Conservation (phyloP, 306 rosid genomes). For the Hippophae rhamnoides region DNA sequence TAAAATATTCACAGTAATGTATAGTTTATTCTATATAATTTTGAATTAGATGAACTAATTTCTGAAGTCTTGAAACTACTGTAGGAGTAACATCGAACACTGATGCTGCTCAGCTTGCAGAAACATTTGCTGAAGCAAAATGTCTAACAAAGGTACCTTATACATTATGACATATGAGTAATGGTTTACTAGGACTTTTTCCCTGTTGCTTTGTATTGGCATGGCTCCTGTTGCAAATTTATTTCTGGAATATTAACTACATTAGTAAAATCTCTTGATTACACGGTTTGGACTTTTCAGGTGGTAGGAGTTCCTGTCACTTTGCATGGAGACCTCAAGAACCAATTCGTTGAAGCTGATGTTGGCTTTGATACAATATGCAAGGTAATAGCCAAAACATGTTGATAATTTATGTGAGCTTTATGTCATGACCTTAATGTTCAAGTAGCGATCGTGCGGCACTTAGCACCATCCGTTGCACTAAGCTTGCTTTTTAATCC, state of each 20-base stretch:
- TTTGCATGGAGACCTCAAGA: constrained; percentile 91
- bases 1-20: constrained; percentile 17
- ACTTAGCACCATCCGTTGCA: too few relatives aligned
- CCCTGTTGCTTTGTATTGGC: too few relatives aligned
- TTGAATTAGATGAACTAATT: not conserved
- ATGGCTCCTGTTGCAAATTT: not conserved
- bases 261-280: constrained; percentile 8
- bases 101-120: constrained; percentile 99
- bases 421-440: too few relatives aligned
- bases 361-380: constrained; percentile 97
- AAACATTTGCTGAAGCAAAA: constrained; percentile 85
- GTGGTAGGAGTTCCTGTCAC: constrained; percentile 99
- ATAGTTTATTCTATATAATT: not conserved
- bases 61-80: constrained; percentile 10
- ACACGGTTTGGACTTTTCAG: constrained; percentile 31
- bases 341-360: constrained; percentile 89
- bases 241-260: not conserved
- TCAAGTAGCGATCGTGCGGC: too few relatives aligned
- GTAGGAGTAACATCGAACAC: constrained; percentile 95
- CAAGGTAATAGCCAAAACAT: constrained; percentile 50
- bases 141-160: constrained; percentile 72
- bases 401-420: constrained; percentile 2
- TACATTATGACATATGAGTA: not conserved
- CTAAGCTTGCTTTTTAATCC: too few relatives aligned
- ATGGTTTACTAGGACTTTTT: too few relatives aligned